These are phyloP conservation scores for Ophiosphaerella herpotricha DNA, from an alignment of 2,329 filamentous ascomycete genomes.

Conservation along the genomic window DNA sequence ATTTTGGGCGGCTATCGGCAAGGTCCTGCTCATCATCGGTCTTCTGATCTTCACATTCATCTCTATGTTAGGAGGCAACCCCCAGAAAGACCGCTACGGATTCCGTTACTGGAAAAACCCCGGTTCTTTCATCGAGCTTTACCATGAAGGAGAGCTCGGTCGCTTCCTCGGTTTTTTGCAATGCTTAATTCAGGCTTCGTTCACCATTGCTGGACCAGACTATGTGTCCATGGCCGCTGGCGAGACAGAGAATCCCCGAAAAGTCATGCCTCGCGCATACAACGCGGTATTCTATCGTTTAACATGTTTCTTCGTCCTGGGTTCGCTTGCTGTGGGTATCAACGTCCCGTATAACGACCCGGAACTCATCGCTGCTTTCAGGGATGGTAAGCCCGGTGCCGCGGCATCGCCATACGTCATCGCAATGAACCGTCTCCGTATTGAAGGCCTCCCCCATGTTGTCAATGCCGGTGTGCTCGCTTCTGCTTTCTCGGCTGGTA, in stretches of 20 bases:
- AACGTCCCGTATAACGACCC: conserved; percentile 72
- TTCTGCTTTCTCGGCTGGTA: conserved; percentile 60
- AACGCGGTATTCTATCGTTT: conserved; percentile 81
- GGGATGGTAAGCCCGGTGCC: conserved; percentile 64
- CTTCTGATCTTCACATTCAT: conserved; percentile 69
- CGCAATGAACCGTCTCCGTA: conserved; percentile 60
- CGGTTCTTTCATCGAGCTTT: conserved; percentile 68
- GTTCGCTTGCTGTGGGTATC: conserved; percentile 70
- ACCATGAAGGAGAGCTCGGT: conserved; percentile 70
- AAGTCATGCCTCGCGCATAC: conserved; percentile 70
- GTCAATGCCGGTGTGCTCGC: conserved; percentile 63
- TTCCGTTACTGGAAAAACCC: conserved; percentile 61
- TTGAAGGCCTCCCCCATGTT: conserved; percentile 61
- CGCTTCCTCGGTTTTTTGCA: conserved; percentile 75
- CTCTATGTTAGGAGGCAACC: conserved; percentile 82
- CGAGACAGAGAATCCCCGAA: conserved; percentile 53
- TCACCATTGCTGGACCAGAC: conserved; percentile 54
- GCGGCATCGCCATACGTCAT: conserved; percentile 69
- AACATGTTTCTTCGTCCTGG: conserved; percentile 75
- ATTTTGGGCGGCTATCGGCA: conserved; percentile 71
- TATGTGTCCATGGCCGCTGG: conserved; percentile 56
- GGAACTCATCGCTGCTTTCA: conserved; percentile 65
- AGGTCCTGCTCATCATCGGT: conserved; percentile 53
- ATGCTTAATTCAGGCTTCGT: conserved; percentile 67
- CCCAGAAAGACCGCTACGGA: conserved; percentile 57